Evolutionary conservation across 1,139 yeast genomes (phyloP), one percentile per base, ranked within the genome.

Genomic region (Candida sp.): DNA sequence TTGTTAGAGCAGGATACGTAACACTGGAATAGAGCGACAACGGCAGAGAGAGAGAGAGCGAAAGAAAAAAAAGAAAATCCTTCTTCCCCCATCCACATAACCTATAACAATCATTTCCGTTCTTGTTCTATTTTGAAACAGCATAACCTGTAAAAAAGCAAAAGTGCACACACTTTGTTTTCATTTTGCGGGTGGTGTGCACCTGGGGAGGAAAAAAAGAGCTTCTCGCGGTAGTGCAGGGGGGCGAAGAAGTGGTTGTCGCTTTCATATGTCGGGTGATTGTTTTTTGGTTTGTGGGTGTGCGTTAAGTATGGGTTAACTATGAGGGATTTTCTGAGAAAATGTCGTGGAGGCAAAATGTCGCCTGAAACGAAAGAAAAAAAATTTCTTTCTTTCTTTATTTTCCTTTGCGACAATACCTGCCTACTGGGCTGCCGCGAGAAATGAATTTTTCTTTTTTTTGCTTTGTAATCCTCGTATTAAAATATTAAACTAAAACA

Each of bases 291-390:
- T 28, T 28, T 28, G 31, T 28, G 31, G 31, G 31, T 28, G 31
- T 32, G 9, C n/a, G 23, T 26, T 22, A 17, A 17, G 17, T 17
- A 17, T 17, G 17, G 17, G 7, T 43, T 43, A 43, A 43, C 40
- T 43, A 43, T 43, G 46, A 43, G 46, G 46, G 46, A 43, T 43
- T 43, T 43, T 43, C 27, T 30, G 17, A 9, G 11, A 3, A 25
- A 40, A 43, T 43, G 46, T 43, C 46, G 45, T 12, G 22, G n/a
- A 26, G 25, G 4, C 2, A 38, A 26, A 38, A 26, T 9, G 4
- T 25, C 6, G 23, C 7, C 9, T 30, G 12, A 33, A 37, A 11
- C 9, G n/a, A 37, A 9, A 23, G 17, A 32, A 25, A 42, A 42
- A 23, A 42, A 42, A 42, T 42, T 42, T 6, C 30, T 40, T 22